phyloP scores from a whole-genome alignment of 148 eudicot genomes.

The Rhododendron ferrugineum region DNA sequence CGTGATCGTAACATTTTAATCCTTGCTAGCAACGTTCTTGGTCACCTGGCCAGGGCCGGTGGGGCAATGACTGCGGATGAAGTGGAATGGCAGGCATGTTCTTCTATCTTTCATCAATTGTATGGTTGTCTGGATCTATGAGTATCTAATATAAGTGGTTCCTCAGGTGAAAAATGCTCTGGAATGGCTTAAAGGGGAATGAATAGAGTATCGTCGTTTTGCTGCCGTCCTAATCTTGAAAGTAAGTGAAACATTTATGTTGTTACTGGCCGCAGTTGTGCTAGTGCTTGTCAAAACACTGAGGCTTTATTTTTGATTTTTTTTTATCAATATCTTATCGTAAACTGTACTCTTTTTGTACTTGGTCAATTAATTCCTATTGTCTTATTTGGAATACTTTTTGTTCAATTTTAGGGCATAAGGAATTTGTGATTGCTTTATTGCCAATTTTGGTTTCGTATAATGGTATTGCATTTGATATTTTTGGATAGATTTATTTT shows the following conservation, averaged over 20 bases:
- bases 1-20: constrained; percentile 77
- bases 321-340: not conserved
- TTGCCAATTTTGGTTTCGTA: not conserved
- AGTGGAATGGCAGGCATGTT: constrained; percentile 77
- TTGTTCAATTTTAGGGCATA: not conserved
- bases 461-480: not conserved
- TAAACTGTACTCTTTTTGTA: not conserved
- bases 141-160: constrained; percentile 11
- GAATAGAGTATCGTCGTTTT: constrained; percentile 88
- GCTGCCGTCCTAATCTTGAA: constrained; percentile 92
- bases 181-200: constrained; percentile 85
- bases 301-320: not conserved
- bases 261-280: not conserved
- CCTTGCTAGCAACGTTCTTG: constrained; percentile 88
- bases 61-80: constrained; percentile 99
- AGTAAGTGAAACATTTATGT: constrained; percentile 38
- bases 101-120: constrained; percentile 3
- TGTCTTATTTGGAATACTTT: not conserved
- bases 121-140: not conserved
- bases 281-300: not conserved
- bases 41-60: constrained; percentile 88
- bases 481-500: not conserved
- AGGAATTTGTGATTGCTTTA: not conserved
- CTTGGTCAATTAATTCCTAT: not conserved
- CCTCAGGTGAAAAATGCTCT: constrained; percentile 70